Evolutionary conservation across 2,329 filamentous ascomycete genomes (phyloP), one percentile per base, ranked within the genome.

Genomic region (Microcera coccophila): DNA sequence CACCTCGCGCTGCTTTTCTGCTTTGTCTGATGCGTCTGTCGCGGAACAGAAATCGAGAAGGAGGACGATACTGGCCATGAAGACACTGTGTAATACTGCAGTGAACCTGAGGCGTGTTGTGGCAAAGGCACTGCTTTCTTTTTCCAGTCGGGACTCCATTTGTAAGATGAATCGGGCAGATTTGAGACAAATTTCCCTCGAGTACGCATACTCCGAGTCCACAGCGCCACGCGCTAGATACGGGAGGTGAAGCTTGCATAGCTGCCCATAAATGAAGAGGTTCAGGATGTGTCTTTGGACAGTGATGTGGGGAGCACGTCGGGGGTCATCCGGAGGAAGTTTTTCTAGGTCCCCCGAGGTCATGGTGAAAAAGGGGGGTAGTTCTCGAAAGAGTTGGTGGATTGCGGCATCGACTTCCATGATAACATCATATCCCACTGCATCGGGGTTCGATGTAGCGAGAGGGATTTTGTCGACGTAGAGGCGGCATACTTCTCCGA

Each of bases 401-500:
- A 66, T 51, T 16, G 54, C 54, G 11, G 48, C 43, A 44, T 68
- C 66, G 4, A 69, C 48, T 8, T 63, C 57, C 28, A 63, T 32
- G 12, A 70, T 56, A 12, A 54, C 54, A 2, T 58, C 48, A 29
- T 66, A 64, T 19, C 62, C 49, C 3, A 58, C 50, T 17, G 60
- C 55, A 10, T 69, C 65, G n/a, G 52, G 45, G 11, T 46, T 55
- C 7, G 57, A 50, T 1, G 52, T 45, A 9, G 48, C 47, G 14
- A 60, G 47, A 5, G 58, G 57, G 12, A 55, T 55, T 12, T 56
- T 52, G 33, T 71, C 69, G 10, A 62, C 54, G 10, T 68, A 60
- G 4, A 53, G 48, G 8, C 65, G 67, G 40, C 58, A 59, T 16
- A 69, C 48, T 29, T 71, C 67, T 7, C 63, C 61, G 1, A 72